Conservation (phyloP, 495 filamentous ascomycete species). For the Penicillium diatomitis region DNA sequence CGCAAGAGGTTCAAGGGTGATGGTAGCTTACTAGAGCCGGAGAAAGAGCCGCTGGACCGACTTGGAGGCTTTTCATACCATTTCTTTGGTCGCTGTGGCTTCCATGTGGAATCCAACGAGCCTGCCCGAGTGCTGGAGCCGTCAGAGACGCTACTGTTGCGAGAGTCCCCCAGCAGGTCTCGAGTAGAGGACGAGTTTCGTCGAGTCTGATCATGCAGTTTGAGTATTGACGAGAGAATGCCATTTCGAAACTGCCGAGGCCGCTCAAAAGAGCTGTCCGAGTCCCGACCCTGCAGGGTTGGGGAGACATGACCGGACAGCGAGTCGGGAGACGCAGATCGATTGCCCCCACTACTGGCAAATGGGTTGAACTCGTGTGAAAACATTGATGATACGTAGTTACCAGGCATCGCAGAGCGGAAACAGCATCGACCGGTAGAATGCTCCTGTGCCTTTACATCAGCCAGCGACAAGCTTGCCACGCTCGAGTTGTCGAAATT, state of each 20-base stretch:
- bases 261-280: slow-evolving; percentile 57
- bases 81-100: slow-evolving; percentile 38
- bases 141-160: slow-evolving; percentile 24
- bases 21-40: slow-evolving; percentile 35
- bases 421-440: slow-evolving; percentile 23
- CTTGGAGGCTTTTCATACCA: slow-evolving; percentile 55
- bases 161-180: slow-evolving; percentile 26
- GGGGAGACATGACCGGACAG: slow-evolving; percentile 54
- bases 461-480: slow-evolving; percentile 4
- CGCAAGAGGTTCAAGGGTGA: slow-evolving; percentile 34
- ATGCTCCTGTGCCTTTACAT: slow-evolving; percentile 27
- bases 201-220: slow-evolving; percentile 49
- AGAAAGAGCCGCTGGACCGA: slow-evolving; percentile 40
- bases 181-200: slow-evolving; percentile 3
- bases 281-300: slow-evolving; percentile 43
- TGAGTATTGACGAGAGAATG: slow-evolving; percentile 68
- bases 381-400: slow-evolving; percentile 30
- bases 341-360: slow-evolving; percentile 23
- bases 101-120: slow-evolving; percentile 30
- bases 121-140: slow-evolving; percentile 21
- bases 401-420: slow-evolving; percentile 20
- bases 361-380: slow-evolving; percentile 25
- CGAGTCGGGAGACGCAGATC: slow-evolving; percentile 28
- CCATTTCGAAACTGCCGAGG: slow-evolving; percentile 67
- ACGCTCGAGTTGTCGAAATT: slow-evolving; percentile 12